Percentiles rank a stretch among this genome's conserved stretches.
These are phyloP conservation scores for Danielia oregonensis DNA, from an alignment of 805 yeast genomes.

Conservation along the genomic window DNA sequence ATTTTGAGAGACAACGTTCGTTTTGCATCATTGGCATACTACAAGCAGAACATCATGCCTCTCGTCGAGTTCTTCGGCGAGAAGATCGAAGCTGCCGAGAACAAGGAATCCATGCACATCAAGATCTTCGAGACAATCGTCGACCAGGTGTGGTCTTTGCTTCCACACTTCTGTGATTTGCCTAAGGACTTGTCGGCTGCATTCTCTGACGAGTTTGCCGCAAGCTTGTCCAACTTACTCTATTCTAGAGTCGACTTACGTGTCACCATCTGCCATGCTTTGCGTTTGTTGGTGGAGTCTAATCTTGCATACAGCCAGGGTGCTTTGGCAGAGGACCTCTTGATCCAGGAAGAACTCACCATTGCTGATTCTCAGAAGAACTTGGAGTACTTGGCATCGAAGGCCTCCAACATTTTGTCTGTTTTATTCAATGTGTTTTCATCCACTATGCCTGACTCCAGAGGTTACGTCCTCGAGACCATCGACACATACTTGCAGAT, in stretches of 20 bases:
- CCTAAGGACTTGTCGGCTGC: conserved; percentile 67
- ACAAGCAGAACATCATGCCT: conserved; percentile 63
- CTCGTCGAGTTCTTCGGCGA: conserved; percentile 50
- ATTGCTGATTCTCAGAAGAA: conserved; percentile 51
- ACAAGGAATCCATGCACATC: conserved; percentile 59
- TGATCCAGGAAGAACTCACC: conserved; percentile 62
- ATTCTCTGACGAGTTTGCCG: conserved; percentile 76
- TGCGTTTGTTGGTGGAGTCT: conserved; percentile 74
- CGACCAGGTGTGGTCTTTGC: conserved; percentile 88
- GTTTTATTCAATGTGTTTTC: conserved; percentile 90
- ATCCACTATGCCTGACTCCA: conserved; percentile 79
- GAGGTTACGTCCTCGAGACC: conserved; percentile 82
- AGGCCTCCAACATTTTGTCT: conserved; percentile 73
- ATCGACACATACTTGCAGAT: conserved; percentile 77
- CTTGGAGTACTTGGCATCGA: conserved; percentile 58
- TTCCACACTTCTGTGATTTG: conserved; percentile 85
- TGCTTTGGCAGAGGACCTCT: conserved; percentile 49
- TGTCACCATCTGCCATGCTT: conserved; percentile 76
- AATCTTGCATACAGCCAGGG: conserved; percentile 62
- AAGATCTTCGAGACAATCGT: conserved; percentile 82
- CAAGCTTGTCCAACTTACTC: conserved; percentile 64
- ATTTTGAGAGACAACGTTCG: conserved; percentile 81
- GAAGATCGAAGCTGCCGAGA: conserved; percentile 40
- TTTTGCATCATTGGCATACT: conserved; percentile 64
- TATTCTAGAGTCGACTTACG: conserved; percentile 76